phyloP scores from a whole-genome alignment of 23 red algal species.

The Cyanidium caldarium region DNA sequence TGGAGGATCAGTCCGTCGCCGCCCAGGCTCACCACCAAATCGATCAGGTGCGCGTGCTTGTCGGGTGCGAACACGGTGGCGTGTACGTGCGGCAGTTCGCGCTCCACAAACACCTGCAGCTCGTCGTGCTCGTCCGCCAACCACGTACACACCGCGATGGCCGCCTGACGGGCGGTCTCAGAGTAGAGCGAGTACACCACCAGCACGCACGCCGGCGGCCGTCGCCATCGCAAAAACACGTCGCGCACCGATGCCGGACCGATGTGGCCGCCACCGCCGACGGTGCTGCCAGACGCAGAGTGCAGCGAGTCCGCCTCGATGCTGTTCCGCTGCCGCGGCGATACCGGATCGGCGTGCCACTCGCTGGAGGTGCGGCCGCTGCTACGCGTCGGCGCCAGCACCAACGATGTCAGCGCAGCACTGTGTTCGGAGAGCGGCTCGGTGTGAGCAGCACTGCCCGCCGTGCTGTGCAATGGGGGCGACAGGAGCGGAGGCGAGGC shows the following conservation, averaged over 20 bases:
- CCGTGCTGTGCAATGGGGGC: too few relatives aligned
- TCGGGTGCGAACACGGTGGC: not conserved
- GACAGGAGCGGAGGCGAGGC: too few relatives aligned
- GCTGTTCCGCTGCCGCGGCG: too few relatives aligned
- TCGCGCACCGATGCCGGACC: not conserved
- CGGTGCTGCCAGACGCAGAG: too few relatives aligned
- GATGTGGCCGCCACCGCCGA: too few relatives aligned
- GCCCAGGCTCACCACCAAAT: slow-evolving; percentile 62
- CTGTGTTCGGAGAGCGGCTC: too few relatives aligned
- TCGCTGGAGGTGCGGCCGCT: too few relatives aligned
- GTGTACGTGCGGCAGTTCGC: not conserved
- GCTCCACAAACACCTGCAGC: not conserved
- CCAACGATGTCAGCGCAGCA: too few relatives aligned
- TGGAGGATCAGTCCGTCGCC: slow-evolving; percentile 90
- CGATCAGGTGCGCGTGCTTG: not conserved
- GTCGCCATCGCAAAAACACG: not conserved
- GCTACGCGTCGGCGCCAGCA: too few relatives aligned
- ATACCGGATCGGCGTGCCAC: too few relatives aligned
- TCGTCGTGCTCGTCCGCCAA: not conserved
- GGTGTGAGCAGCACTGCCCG: too few relatives aligned
- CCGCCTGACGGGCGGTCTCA: not conserved
- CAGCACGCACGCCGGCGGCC: not conserved
- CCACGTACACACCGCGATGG: not conserved
- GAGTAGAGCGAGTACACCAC: not conserved
- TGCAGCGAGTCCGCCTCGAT: too few relatives aligned